Evolutionary conservation across 2,329 filamentous ascomycete genomes (phyloP), one percentile per base, ranked within the genome.

Genomic region (Didymella sp.): DNA sequence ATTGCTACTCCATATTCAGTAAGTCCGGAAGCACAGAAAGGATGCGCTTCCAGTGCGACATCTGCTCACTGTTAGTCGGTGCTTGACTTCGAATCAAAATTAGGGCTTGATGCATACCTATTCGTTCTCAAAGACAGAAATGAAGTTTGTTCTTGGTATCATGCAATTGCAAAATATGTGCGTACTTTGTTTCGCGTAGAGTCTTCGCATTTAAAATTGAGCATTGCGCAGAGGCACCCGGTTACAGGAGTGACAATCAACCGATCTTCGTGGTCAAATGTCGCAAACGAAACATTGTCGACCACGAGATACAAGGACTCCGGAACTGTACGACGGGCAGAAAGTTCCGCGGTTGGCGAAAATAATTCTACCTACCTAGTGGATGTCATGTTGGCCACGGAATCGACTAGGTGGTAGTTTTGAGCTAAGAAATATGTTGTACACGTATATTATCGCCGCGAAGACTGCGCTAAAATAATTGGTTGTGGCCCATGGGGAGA

Each of bases 91-190:
- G 5, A 19, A 11, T 7, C 8, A 37, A 6, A 11, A 9, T 13
- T 13, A 2, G 12, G n/a, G n/a, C n/a, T 13, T 3, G 3, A 31
- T 5, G 1, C 22, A 1, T 40, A 49, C 45, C 45, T n/a, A n/a
- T 31, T 55, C 45, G 11, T 37, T 4, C 21, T 49, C 44, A 24
- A 49, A 55, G 30, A 38, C 35, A 19, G 51, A 55, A 15, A 49
- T 49, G 15, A 55, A 49, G 2, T 31, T 24, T 4, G 51, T 44
- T 13, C 12, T 3, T 2, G 15, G 13, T 4, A 3, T 6, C 2
- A 24, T 19, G 31, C 15, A 30, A 7, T 25, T 27, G 2, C 13
- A 0, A 55, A 8, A 9, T 55, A 17, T 25, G 30, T 27, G 7
- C 30, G 37, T 9, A 49, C 3, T 4, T 6, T 12, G 9, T 25